A percentile compares a stretch with the other conserved stretches of the same genome.
Evolutionary conservation across 139 green algal species (phyloP).

Genomic region (Chlorella sp.): DNA sequence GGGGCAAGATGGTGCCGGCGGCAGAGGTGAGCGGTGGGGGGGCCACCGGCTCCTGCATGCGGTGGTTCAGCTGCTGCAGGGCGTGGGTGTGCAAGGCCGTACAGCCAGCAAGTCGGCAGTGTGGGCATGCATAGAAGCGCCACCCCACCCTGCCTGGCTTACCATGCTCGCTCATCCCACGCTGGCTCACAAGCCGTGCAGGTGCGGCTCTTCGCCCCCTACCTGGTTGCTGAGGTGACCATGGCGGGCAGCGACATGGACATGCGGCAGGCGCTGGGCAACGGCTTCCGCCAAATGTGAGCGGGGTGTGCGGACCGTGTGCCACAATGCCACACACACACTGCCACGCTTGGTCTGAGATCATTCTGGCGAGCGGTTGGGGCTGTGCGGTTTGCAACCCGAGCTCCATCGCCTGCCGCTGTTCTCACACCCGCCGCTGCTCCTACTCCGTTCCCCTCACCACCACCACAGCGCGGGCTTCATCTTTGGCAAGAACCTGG

Average conservation of each 20-base stretch:
- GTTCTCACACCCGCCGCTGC: not conserved
- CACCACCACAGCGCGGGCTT: conserved; percentile 51
- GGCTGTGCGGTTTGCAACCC: too few relatives aligned
- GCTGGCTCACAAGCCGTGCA: too few relatives aligned
- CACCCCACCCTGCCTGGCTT: too few relatives aligned
- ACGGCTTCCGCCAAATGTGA: conserved; percentile 55
- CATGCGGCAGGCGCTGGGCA: not conserved
- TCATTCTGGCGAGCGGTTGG: too few relatives aligned
- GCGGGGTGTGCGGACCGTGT: not conserved
- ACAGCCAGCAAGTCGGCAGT: too few relatives aligned
- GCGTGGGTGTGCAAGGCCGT: too few relatives aligned
- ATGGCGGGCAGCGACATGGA: conserved; percentile 41
- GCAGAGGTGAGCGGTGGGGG: conserved; percentile 8
- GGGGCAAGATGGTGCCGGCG: not conserved
- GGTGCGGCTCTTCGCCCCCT: conserved; percentile 55
- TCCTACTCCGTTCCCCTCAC: not conserved
- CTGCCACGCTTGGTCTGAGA: too few relatives aligned
- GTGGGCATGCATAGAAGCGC: too few relatives aligned
- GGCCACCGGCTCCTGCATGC: not conserved
- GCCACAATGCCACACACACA: too few relatives aligned
- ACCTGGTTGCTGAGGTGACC: conserved; percentile 59
- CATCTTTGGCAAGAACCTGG: conserved; percentile 74
- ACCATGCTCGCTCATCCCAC: too few relatives aligned
- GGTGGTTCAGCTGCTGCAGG: too few relatives aligned
- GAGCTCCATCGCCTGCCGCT: too few relatives aligned